These are phyloP conservation scores for Penicillium canariense DNA, from an alignment of 495 filamentous ascomycete genomes.

Conservation along the genomic window DNA sequence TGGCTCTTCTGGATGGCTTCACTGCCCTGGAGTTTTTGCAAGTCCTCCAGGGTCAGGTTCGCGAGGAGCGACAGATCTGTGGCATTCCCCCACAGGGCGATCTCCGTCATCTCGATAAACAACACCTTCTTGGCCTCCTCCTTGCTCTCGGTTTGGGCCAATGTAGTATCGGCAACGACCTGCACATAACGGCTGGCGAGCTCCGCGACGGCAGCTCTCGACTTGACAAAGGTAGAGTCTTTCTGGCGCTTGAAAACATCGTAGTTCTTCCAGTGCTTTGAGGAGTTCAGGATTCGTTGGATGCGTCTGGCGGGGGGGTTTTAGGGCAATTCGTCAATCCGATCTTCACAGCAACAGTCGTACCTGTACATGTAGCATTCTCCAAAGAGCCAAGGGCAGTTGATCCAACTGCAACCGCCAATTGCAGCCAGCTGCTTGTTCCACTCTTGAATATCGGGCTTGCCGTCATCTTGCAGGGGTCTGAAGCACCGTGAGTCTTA, in stretches of 20 bases:
- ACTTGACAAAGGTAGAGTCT: conserved; percentile 77
- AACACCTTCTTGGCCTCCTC: conserved; percentile 65
- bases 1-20: conserved; percentile 71
- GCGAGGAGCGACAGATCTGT: conserved; percentile 83
- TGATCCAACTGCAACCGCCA: conserved; percentile 68
- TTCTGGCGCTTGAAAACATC: conserved; percentile 83
- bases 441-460: conserved; percentile 65
- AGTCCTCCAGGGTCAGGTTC: conserved; percentile 76
- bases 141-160: conserved; percentile 29
- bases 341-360: conserved; percentile 6
- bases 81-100: conserved; percentile 89
- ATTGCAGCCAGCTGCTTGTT: conserved; percentile 69
- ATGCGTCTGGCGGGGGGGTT: conserved; percentile 67
- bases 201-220: conserved; percentile 76
- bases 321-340: neutral
- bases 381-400: conserved; percentile 74
- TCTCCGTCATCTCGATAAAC: conserved; percentile 82
- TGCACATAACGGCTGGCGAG: conserved; percentile 65
- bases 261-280: conserved; percentile 73
- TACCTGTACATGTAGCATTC: conserved; percentile 88
- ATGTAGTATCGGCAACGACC: conserved; percentile 47
- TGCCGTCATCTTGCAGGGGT: conserved; percentile 70
- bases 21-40: conserved; percentile 81
- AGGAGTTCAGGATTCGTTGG: conserved; percentile 61
- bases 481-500: conserved; percentile 36